These are phyloP conservation scores for Magnolia officinalis DNA, from an alignment of 164 flowering plant genomes.

Conservation along the genomic window DNA sequence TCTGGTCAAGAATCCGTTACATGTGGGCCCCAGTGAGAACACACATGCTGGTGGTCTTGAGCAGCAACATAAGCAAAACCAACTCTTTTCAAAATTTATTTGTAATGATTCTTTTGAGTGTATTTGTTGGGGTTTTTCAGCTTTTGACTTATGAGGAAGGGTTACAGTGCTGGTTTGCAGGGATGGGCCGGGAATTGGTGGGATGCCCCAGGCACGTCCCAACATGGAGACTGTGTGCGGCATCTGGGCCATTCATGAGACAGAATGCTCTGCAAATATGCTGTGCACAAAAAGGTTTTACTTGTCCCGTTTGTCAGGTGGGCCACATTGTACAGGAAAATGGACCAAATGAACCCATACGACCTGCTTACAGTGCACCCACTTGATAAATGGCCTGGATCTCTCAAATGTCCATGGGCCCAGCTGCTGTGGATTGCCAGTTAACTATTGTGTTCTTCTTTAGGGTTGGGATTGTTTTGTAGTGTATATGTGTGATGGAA, in stretches of 20 bases:
- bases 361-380: no score
- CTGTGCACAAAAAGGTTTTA: neutral
- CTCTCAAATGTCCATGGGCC: no score
- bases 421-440: no score
- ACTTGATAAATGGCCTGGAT: no score
- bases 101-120: constrained; percentile 9
- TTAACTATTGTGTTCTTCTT: no score
- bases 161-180: neutral
- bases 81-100: constrained; percentile 4
- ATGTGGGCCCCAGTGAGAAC: neutral
- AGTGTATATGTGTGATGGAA: no score
- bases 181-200: neutral
- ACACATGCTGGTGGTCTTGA: neutral
- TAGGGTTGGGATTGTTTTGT: no score
- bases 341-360: neutral
- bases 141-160: neutral
- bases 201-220: neutral
- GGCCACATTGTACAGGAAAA: neutral
- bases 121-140: constrained; percentile 1
- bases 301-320: neutral
- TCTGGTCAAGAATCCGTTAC: neutral
- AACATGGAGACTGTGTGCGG: no score
- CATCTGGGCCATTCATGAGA: no score
- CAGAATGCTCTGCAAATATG: neutral
- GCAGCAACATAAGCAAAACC: neutral